These are phyloP conservation scores for Xylariomycetidae sp. DNA, from an alignment of 2,329 filamentous ascomycete genomes.

Conservation along the genomic window DNA sequence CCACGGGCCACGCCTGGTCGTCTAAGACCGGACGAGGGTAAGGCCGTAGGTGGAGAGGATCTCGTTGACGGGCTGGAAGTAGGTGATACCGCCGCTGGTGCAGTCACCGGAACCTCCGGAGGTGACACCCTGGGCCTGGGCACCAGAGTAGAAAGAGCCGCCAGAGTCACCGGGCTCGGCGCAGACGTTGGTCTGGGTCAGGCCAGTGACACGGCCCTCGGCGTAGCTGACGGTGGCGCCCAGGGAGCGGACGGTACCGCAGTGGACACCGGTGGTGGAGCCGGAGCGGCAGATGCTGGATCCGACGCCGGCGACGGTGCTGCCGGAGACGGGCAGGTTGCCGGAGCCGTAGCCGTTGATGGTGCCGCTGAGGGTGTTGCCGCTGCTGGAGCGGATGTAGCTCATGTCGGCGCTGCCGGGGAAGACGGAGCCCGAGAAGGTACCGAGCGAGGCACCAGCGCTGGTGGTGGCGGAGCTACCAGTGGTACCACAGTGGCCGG, in stretches of 20 bases:
- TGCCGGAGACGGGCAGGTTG: constrained; percentile 31
- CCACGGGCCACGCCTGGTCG: constrained; percentile 2
- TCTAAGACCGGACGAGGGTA: constrained; percentile 21
- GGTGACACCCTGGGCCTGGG: constrained; percentile 38
- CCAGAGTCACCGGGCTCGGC: constrained; percentile 38
- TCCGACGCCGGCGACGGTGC: constrained; percentile 31
- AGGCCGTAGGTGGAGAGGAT: constrained; percentile 34
- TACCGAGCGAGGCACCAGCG: constrained; percentile 27
- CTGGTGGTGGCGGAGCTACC: constrained; percentile 28
- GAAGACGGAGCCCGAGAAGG: constrained; percentile 33
- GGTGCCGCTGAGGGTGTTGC: constrained; percentile 27
- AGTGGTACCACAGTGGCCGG: constrained; percentile 33
- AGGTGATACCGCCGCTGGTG: constrained; percentile 30
- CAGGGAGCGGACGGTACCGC: constrained; percentile 30
- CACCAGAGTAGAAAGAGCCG: constrained; percentile 34
- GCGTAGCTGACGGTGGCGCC: constrained; percentile 34
- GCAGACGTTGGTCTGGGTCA: constrained; percentile 35
- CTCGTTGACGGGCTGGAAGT: constrained; percentile 38
- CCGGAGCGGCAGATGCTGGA: constrained; percentile 36
- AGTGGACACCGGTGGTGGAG: constrained; percentile 35
- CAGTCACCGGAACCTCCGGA: constrained; percentile 37
- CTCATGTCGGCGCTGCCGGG: constrained; percentile 34
- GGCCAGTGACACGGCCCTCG: constrained; percentile 33
- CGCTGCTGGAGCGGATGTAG: constrained; percentile 31
- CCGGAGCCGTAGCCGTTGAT: constrained; percentile 32